These are phyloP conservation scores for Nyctanthes arbortristis DNA, from an alignment of 257 asterid genomes.

Conservation along the genomic window DNA sequence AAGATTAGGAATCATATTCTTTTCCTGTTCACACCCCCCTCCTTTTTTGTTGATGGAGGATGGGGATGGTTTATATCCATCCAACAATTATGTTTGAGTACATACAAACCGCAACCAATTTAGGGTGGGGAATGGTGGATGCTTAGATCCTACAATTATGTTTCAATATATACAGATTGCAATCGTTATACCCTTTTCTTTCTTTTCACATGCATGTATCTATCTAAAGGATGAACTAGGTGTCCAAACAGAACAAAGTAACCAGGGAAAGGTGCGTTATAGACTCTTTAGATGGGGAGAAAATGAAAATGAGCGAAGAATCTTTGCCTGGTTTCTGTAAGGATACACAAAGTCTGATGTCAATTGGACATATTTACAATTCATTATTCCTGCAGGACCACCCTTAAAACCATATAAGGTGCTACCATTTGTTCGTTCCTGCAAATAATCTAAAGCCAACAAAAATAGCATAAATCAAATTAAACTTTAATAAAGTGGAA, in stretches of 20 bases:
- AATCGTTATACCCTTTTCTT: neutral
- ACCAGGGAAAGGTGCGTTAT: neutral
- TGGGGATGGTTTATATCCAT: no score
- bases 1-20: neutral
- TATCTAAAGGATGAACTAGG: neutral
- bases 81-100: neutral
- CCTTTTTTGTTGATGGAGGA: neutral
- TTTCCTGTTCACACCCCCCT: neutral
- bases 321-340: slow-evolving; percentile 83
- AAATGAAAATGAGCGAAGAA: no score
- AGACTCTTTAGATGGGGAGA: no score
- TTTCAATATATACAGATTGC: neutral
- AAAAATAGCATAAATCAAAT: neutral
- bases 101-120: neutral
- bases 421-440: slow-evolving; percentile 86
- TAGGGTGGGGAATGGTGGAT: no score
- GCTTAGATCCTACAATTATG: neutral
- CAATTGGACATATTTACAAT: slow-evolving; percentile 73
- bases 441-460: slow-evolving; percentile 76
- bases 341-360: slow-evolving; percentile 88
- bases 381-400: slow-evolving; percentile 99
- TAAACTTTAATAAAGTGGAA: slow-evolving; percentile 15
- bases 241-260: neutral
- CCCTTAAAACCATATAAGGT: slow-evolving; percentile 92
- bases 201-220: neutral